Base-by-base conservation (phyloP, 148 eudicot genomes). In the Selenicereus undatus region DNA sequence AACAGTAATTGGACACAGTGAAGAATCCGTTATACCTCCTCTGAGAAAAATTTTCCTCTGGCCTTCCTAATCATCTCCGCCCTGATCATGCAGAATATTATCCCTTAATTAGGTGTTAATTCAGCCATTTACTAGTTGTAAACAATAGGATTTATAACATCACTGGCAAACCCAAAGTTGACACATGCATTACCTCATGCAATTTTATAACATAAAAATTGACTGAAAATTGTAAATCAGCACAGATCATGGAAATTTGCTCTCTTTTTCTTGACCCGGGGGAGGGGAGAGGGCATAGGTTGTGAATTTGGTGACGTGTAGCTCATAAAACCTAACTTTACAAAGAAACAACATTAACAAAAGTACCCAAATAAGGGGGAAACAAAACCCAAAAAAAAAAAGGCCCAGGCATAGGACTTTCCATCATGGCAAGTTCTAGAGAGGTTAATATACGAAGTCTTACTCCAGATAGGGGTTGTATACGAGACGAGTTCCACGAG, bases 31-130 rank as follows among this genome's bases (percentile, higher is more conserved):
- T 43, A 79, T 87, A 96, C 99, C 98, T 96, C 98, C 86, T 96
- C 99, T 2, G 99, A 84, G 85, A 96, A 92, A 86, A 73, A 79
- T 74, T 81, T 77, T 79, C 97, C 94, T 87, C 88, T 91, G 27
- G 91, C 87, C 87, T 86, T 94, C 88, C 85, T 90, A 74, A 91
- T 87, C 73, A 89, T 86, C 84, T 81, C 89, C 72, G 92, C 90
- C 91, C 98, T 96, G 87, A 77, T 80, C 72, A 78, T 30, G 79
- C 76, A 73, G 43, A 68, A 84, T 21, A 72, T 36, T 54, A 76
- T 45, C 48, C 22, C 56, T 24, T 52, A 75, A 11, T 84, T 72
- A 66, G 71, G 22, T 76, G 30, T 18, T 52, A 75, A 7, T 84
- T 72, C 73, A 76, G 22, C 71, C 69, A 64, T 27, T 13, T 2